A percentile compares a stretch with the other conserved stretches of the same genome.
Conservation (phyloP, 495 filamentous ascomycete genomes). For the Chlorociboria aeruginascens region DNA sequence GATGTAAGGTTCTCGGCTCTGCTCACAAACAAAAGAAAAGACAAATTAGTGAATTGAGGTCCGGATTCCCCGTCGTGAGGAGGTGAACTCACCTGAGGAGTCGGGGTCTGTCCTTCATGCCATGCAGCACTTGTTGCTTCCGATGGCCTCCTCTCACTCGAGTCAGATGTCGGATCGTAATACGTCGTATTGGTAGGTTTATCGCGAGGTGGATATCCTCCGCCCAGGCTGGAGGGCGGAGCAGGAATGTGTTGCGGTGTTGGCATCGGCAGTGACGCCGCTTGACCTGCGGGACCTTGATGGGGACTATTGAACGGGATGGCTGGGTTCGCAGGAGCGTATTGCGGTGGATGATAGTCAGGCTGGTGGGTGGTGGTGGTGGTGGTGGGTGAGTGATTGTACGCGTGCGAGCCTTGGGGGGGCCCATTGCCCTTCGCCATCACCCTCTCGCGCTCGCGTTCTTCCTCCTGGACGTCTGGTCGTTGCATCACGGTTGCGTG, state of each 20-base stretch:
- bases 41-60: conserved; percentile 28
- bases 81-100: conserved; percentile 30
- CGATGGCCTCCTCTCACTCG: conserved; percentile 33
- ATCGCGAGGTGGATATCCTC: conserved; percentile 24
- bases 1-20: conserved; percentile 35
- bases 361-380: conserved; percentile 2
- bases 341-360: conserved; percentile 9
- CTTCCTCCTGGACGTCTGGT: conserved; percentile 11
- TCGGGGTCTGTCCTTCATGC: conserved; percentile 23
- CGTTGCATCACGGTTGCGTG: conserved; percentile 19
- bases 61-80: conserved; percentile 23
- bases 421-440: conserved; percentile 2
- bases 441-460: conserved; percentile 13
- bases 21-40: no score
- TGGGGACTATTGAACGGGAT: conserved; percentile 17
- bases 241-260: conserved; percentile 14
- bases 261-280: conserved; percentile 8
- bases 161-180: conserved; percentile 45
- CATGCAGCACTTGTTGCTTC: conserved; percentile 23
- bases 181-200: conserved; percentile 33
- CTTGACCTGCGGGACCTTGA: conserved; percentile 10
- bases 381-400: not conserved
- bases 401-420: not conserved
- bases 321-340: conserved; percentile 16
- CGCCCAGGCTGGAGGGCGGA: conserved; percentile 10